A percentile compares a stretch with the other conserved stretches of the same genome.
Evolutionary conservation across 2,329 filamentous ascomycete genomes (phyloP).

Genomic region (Dactylellina cionopaga): DNA sequence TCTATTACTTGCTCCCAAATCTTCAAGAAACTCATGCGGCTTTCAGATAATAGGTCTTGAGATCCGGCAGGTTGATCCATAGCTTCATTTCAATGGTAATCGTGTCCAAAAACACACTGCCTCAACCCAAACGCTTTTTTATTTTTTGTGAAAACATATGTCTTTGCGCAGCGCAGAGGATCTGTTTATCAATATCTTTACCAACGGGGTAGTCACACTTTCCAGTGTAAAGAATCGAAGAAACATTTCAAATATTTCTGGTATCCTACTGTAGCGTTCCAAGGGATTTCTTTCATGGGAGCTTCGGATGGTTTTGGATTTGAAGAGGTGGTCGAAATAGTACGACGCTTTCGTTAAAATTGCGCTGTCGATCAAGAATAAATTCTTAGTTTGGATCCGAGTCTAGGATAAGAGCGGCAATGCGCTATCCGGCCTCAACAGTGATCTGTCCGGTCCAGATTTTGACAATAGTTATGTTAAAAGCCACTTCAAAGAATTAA

Average conservation of each 20-base stretch:
- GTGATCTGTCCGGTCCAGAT: too few species aligned
- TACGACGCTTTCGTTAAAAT: neutral
- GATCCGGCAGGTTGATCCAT: neutral
- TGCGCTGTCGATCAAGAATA: neutral
- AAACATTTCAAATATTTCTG: conserved; percentile 6
- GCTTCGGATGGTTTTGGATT: conserved; percentile 5
- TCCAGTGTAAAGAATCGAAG: conserved; percentile 20
- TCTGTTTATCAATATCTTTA: neutral
- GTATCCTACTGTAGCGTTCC: neutral
- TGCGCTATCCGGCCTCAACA: too few species aligned
- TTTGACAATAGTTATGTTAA: too few species aligned
- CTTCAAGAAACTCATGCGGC: neutral
- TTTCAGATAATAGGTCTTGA: neutral
- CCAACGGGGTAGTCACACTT: neutral
- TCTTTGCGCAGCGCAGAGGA: neutral
- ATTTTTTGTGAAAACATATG: conserved; percentile 25
- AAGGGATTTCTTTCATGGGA: neutral
- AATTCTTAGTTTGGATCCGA: neutral
- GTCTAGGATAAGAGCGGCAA: too few species aligned
- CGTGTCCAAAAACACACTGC: too few species aligned
- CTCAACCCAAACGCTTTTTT: conserved; percentile 17
- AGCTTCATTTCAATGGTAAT: neutral
- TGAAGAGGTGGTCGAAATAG: conserved; percentile 3
- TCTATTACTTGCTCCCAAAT: neutral
- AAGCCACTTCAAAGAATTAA: too few species aligned